Evolutionary conservation across 352 stramenopile genomes (phyloP).

Genomic region (Globisporangium cylindrosporum): DNA sequence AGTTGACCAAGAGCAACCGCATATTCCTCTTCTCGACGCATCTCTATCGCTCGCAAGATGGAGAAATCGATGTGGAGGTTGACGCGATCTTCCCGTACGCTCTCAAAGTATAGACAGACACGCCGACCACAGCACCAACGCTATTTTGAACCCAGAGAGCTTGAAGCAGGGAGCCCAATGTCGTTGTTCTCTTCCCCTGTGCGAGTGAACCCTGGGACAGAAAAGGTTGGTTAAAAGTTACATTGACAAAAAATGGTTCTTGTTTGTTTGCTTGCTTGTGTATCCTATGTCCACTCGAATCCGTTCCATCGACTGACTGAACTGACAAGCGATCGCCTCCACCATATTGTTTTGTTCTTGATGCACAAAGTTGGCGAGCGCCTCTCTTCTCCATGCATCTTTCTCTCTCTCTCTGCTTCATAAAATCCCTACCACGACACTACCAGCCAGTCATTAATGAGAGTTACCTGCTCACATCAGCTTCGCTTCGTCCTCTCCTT

Average conservation of each 20-base stretch:
- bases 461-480: not conserved
- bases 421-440: conserved; percentile 2
- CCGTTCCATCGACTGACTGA: not conserved
- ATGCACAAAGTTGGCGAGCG: not conserved
- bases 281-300: not conserved
- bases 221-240: not conserved
- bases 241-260: conserved; percentile 9
- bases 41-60: conserved; percentile 12
- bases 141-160: no score
- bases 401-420: conserved; percentile 3
- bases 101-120: not conserved
- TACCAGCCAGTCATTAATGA: not conserved
- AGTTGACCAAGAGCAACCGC: conserved; percentile 9
- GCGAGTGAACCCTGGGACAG: not conserved
- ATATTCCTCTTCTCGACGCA: conserved; percentile 21
- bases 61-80: conserved; percentile 14
- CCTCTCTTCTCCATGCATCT: conserved; percentile 7
- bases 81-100: conserved; percentile 20
- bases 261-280: not conserved
- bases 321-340: not conserved
- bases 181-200: not conserved
- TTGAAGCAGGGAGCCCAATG: not conserved
- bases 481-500: not conserved
- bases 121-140: not conserved
- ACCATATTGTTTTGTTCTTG: not conserved